Evolutionary conservation across 768 basidiomycete genomes (phyloP), one percentile per base, ranked within the genome.

Genomic region (Lactarius sanguifluus): DNA sequence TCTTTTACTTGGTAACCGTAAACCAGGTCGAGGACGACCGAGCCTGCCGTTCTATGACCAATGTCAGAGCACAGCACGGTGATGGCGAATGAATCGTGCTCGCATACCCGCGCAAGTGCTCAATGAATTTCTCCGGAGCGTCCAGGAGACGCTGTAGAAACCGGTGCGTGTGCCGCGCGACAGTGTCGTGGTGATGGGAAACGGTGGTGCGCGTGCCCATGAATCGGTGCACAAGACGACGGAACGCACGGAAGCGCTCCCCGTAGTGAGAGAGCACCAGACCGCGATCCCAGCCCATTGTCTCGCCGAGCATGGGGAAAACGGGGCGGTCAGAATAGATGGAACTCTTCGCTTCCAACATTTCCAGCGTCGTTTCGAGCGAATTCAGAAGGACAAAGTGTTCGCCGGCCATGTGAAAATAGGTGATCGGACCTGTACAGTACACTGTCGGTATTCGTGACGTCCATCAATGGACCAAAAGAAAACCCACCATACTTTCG

Each of bases 1-100:
- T 63, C 45, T 62, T 67, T 55, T 55, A 70, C 62, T 15, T 71
- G 61, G 61, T 73, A 72, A 12, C 73, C 73, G 57, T 74, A 72
- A 1, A 72, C 47, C 6, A 73, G 43, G 30, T 68, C 68, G 30
- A 74, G 43, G n/a, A 72, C 70, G 10, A 72, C 69, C 8, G 69
- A 61, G 7, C 72, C 72, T 13, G 66, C 62, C 12, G 50, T 56
- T 8, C 59, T 65, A 30, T 15, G 20, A 0, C 16, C n/a, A 18
- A 15, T 23, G 18, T 34, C n/a, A 13, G n/a, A 41, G 16, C 41
- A 18, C 41, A 41, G 16, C 6, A 18, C 41, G 41, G 18, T 15
- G 16, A 16, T 12, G 16, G 57, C 25, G 8, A 32, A 20, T 10
- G 50, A 52, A n/a, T 10, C 13, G 10, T 32, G 15, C 20, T 41